Base-by-base conservation (phyloP, 2,329 filamentous ascomycete genomes). In the Penicillium sp. region DNA sequence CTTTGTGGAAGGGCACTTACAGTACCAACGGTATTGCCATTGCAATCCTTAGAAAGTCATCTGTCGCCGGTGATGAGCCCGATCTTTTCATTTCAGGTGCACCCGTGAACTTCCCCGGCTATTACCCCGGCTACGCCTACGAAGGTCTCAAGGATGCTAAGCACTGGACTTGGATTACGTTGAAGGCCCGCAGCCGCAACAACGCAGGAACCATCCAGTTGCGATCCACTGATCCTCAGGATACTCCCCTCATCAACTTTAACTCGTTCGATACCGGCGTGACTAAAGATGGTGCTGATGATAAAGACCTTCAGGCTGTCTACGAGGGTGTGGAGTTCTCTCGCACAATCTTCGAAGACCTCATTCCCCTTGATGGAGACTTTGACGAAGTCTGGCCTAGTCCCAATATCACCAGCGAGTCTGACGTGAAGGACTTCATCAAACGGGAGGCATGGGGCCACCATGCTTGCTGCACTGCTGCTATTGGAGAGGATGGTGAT, bases 101-200 rank as follows among this genome's bases (percentile, higher is more conserved):
- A 0, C 82, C 84, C 2, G 79, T 76, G 48, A 78, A 84, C 74
- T 85, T 81, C 70, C 82, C 81, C 0, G 77, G 79, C 16, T 86
- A 81, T 60, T 70, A 65, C 26, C 75, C 79, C 6, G 66, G 75
- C 43, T 77, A 80, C 59, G 75, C 79, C 1, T 75, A 79, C 2
- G 65, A 70, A 0, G 77, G 80, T 35, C 52, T 68, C 33, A 72
- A 74, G 9, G 76, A 78, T 50, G 58, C 64, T 11, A 56, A 63
- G 13, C 76, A 78, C 58, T 82, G 78, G 76, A 74, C 75, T 10
- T 82, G 79, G 79, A 74, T 67, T 62, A 9, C 77, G 73, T 49
- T 90, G 56, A 87, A 88, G 70, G 79, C 83, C 0, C 85, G 87
- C 62, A 81, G 85, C 1, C 81, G 83, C 54, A 89, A 90, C 69